Evolutionary conservation across 2,329 filamentous ascomycete species (phyloP), one percentile per base, ranked within the genome.

Genomic region (Paracamarosporium sp.): DNA sequence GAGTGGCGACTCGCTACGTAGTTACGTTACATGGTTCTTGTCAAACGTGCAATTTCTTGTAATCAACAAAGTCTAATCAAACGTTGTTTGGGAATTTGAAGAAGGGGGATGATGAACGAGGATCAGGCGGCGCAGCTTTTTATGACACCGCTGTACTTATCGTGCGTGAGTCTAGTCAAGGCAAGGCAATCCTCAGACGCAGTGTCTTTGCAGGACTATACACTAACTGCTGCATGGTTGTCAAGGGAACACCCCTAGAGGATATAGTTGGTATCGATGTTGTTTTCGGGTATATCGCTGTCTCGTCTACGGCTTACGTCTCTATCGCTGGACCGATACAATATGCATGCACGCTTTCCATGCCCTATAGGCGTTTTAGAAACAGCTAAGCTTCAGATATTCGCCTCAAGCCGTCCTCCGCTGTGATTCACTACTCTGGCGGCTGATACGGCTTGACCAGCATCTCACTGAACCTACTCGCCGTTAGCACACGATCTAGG

Each of bases 361-460:
- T 27, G 22, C 5, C 20, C n/a, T 6, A 9, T 7, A 1, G 22
- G 28, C n/a, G 11, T 33, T 28, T 33, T 20, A 6, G 4, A 20
- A 8, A 13, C n/a, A 11, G 2, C n/a, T 5, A 47, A 40, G 17
- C 17, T 17, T 1, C 17, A 12, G 7, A 8, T n/a, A n/a, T 6
- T 13, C 20, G 9, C 20, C 8, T 13, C 45, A n/a, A 44, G 24
- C 11, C 20, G 11, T 40, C 8, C 47, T 30, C 20, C 58, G 67
- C 74, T 76, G 17, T 61, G 6, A 62, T 60, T 74, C 79, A 17
- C 62, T 74, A 76, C 67, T 74, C 65, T 11, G 91, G 90, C 35
- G 91, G 90, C 48, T 90, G 83, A 71, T 89, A 94, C 0, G 90
- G 91, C 63, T 85, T 85, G 62, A 93, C 84, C 59, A 95, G 82